These are phyloP conservation scores for Astraeus odoratus DNA, from an alignment of 768 basidiomycete species.

Conservation along the genomic window DNA sequence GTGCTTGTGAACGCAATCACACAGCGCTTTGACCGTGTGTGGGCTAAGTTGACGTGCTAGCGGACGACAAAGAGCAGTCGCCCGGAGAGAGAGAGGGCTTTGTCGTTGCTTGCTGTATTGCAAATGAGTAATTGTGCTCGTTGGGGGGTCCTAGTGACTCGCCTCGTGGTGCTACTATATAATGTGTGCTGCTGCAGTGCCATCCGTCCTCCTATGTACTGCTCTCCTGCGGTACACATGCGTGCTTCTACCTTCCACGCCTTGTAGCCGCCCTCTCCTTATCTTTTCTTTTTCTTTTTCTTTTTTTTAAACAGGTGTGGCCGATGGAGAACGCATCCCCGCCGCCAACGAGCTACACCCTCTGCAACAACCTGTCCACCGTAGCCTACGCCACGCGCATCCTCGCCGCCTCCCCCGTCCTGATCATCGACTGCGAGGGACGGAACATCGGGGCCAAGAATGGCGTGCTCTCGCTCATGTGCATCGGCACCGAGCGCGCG, in stretches of 20 bases:
- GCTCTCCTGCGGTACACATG: background rate
- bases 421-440: slow-evolving; percentile 37
- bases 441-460: slow-evolving; percentile 24
- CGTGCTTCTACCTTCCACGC: no score
- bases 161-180: no score
- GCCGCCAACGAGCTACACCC: slow-evolving; percentile 9
- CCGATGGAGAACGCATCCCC: background rate
- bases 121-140: background rate
- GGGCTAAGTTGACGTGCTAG: no score
- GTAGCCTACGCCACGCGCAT: slow-evolving; percentile 14
- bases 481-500: slow-evolving; percentile 26
- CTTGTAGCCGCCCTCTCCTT: background rate
- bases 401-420: slow-evolving; percentile 17
- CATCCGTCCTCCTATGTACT: background rate
- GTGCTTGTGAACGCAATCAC: background rate
- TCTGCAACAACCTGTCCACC: slow-evolving; percentile 10
- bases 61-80: no score
- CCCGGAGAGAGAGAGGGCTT: no score
- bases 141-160: background rate
- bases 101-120: no score
- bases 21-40: no score
- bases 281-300: background rate
- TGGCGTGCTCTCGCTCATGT: slow-evolving; percentile 31
- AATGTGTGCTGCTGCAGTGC: no score
- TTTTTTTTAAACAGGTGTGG: background rate